Percentiles rank a stretch among this genome's conserved stretches.
Evolutionary conservation across 331 rosid species (phyloP).

Genomic region (Cydonia oblonga): DNA sequence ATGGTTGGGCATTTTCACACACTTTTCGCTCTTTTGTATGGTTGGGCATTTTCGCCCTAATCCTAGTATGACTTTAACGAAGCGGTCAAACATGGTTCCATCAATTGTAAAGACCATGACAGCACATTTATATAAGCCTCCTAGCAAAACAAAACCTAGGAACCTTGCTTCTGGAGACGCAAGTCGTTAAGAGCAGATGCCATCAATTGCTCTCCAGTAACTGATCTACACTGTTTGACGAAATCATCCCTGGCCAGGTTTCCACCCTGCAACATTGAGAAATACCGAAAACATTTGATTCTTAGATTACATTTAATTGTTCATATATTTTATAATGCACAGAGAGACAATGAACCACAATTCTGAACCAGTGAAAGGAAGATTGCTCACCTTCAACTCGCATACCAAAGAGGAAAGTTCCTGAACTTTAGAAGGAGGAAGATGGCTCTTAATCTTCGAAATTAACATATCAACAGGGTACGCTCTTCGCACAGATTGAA

Average conservation of each 20-base stretch:
- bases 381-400: conserved; percentile 18
- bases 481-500: not conserved
- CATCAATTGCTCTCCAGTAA: conserved; percentile 42
- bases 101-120: conserved; percentile 3
- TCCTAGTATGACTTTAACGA: conserved; percentile 9
- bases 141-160: conserved; percentile 17
- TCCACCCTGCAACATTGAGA: conserved; percentile 30
- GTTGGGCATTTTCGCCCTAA: conserved; percentile 2
- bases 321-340: not conserved
- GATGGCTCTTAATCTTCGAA: conserved; percentile 23
- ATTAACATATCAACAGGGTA: conserved; percentile 15
- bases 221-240: conserved; percentile 26
- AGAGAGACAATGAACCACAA: not conserved
- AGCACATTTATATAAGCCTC: conserved; percentile 7
- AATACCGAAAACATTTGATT: not conserved
- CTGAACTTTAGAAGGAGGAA: conserved; percentile 30
- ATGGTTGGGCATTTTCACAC: no score
- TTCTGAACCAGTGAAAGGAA: not conserved
- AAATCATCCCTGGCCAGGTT: conserved; percentile 23
- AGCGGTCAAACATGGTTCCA: conserved; percentile 2
- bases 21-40: not conserved
- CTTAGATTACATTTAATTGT: not conserved
- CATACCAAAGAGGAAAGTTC: conserved; percentile 15
- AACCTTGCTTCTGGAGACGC: conserved; percentile 21
- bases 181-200: conserved; percentile 29